Conservation (phyloP, 169 alveolate genomes). For the Plasmodium vivax region DNA sequence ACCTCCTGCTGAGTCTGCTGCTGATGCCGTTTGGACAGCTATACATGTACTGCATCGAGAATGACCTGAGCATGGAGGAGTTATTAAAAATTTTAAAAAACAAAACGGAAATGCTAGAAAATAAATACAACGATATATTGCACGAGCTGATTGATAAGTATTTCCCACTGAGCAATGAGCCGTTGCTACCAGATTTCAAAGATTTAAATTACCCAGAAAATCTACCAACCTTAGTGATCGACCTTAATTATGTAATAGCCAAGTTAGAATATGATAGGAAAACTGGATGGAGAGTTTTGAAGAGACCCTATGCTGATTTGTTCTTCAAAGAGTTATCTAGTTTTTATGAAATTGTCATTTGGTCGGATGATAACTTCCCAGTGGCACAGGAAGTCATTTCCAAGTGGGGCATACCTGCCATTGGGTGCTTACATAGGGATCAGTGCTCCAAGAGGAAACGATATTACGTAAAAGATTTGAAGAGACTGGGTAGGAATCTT, state of each 20-base stretch:
- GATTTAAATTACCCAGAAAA: slow-evolving; percentile 91
- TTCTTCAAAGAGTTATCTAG: slow-evolving; percentile 89
- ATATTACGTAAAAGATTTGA: slow-evolving; percentile 83
- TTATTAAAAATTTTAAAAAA: slow-evolving; percentile 32
- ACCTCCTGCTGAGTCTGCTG: slow-evolving; percentile 40
- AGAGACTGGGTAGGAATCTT: slow-evolving; percentile 89
- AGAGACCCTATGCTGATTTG: slow-evolving; percentile 93
- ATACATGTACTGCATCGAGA: slow-evolving; percentile 44
- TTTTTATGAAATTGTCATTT: slow-evolving; percentile 93
- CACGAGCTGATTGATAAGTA: slow-evolving; percentile 70
- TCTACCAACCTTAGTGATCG: slow-evolving; percentile 92
- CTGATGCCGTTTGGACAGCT: slow-evolving; percentile 65
- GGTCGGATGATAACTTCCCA: slow-evolving; percentile 94
- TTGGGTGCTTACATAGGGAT: slow-evolving; percentile 90
- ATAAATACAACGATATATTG: slow-evolving; percentile 50
- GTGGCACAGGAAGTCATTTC: slow-evolving; percentile 90
- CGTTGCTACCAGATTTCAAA: slow-evolving; percentile 90
- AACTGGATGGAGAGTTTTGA: slow-evolving; percentile 91
- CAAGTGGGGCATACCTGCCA: slow-evolving; percentile 92
- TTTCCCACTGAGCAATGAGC: slow-evolving; percentile 83
- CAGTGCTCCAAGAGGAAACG: slow-evolving; percentile 86
- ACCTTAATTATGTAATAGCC: slow-evolving; percentile 89
- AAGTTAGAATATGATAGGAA: slow-evolving; percentile 88
- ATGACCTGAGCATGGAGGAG: slow-evolving; percentile 43
- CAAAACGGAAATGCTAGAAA: slow-evolving; percentile 45